Evolutionary conservation across 2,329 filamentous ascomycete species (phyloP).

Genomic region (Claviceps africana): DNA sequence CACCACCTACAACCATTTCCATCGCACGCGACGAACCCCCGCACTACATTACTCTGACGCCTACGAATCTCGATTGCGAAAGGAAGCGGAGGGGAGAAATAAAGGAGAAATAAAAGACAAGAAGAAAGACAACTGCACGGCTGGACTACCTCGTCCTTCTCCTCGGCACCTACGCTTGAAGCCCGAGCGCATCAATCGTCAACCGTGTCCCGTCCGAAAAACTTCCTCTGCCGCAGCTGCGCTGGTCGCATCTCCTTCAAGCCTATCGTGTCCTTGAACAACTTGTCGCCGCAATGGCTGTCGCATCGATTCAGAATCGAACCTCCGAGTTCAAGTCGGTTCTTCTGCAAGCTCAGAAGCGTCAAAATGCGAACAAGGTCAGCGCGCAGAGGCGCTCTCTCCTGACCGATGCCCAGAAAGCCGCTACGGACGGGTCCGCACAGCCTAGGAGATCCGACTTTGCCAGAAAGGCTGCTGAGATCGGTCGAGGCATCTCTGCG

Average conservation of each 20-base stretch:
- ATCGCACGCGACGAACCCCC: background rate
- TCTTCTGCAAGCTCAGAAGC: slow-evolving; percentile 69
- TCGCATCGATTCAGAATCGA: slow-evolving; percentile 82
- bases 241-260: slow-evolving; percentile 21
- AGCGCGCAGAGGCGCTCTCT: slow-evolving; percentile 70
- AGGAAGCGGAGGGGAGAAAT: background rate
- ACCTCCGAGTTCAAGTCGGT: slow-evolving; percentile 92
- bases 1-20: background rate
- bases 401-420: slow-evolving; percentile 59
- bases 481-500: slow-evolving; percentile 77
- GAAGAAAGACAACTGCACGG: background rate
- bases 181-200: background rate
- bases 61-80: background rate
- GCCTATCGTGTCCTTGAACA: background rate
- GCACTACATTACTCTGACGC: background rate
- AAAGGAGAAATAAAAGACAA: background rate
- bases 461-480: slow-evolving; percentile 78
- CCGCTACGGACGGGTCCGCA: slow-evolving; percentile 39
- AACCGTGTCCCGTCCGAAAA: too few relatives aligned
- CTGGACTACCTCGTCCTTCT: too few relatives aligned
- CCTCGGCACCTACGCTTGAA: background rate
- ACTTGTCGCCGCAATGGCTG: slow-evolving; percentile 34
- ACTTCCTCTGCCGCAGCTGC: slow-evolving; percentile 12
- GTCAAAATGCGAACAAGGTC: slow-evolving; percentile 61
- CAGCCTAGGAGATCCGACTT: slow-evolving; percentile 70